Percentiles rank a stretch among this genome's conserved stretches.
Conservation (phyloP, 75 land plant species). For the Sequoiadendron giganteum region DNA sequence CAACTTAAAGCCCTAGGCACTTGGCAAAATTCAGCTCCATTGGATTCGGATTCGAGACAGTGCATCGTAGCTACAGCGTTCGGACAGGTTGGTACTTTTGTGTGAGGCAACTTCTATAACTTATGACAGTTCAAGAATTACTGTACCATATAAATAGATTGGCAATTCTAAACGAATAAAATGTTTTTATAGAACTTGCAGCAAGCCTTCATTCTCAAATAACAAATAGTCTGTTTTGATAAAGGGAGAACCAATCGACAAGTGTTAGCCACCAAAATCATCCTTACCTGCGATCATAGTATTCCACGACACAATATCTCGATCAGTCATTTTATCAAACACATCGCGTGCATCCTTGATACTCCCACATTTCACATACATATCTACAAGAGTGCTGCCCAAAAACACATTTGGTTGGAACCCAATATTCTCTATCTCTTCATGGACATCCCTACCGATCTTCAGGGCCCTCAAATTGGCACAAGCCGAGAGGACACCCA, state of each 20-base stretch:
- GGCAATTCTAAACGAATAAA: background rate
- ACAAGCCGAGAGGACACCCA: slow-evolving; percentile 6
- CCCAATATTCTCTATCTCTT: background rate
- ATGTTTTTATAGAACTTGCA: background rate
- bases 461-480: background rate
- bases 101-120: slow-evolving; percentile 15
- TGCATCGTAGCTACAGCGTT: background rate
- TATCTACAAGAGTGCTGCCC: slow-evolving; percentile 5
- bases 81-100: background rate
- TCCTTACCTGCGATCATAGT: slow-evolving; percentile 34
- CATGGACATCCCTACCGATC: background rate
- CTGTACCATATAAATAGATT: background rate
- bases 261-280: slow-evolving; percentile 42
- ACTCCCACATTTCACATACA: slow-evolving; percentile 16
- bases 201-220: background rate
- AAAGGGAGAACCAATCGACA: slow-evolving; percentile 29
- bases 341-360: slow-evolving; percentile 9
- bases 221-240: slow-evolving; percentile 13
- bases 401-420: slow-evolving; percentile 15
- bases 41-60: background rate
- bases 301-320: slow-evolving; percentile 33
- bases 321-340: slow-evolving; percentile 14
- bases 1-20: background rate
- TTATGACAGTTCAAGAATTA: background rate
- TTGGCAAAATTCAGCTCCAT: background rate